These are phyloP conservation scores for Neopestalotiopsis clavispora DNA, from an alignment of 2,329 filamentous ascomycete species.

Conservation along the genomic window DNA sequence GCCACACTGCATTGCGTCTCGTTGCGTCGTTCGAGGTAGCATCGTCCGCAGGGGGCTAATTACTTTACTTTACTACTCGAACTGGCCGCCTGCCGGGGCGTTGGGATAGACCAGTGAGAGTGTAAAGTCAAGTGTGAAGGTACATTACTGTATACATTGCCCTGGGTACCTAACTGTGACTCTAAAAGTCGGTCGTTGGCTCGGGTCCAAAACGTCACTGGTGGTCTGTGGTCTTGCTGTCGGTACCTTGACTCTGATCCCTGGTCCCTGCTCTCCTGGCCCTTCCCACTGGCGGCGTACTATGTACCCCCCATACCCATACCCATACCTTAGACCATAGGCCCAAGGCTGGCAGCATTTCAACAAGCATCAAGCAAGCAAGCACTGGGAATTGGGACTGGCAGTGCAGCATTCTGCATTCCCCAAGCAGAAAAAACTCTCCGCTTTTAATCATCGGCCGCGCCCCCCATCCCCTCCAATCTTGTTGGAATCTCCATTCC, in stretches of 20 bases:
- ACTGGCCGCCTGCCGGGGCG: neutral
- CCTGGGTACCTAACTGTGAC: neutral
- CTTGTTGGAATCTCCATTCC: slow-evolving; percentile 14
- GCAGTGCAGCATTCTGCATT: neutral
- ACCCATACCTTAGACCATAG: too few species aligned
- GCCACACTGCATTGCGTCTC: slow-evolving; percentile 11
- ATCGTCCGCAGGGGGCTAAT: neutral
- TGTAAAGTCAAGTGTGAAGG: too few species aligned
- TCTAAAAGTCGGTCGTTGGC: neutral
- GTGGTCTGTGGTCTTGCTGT: neutral
- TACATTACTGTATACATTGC: too few species aligned
- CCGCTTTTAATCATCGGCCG: slow-evolving; percentile 12
- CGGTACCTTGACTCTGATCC: neutral
- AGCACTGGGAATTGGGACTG: too few species aligned
- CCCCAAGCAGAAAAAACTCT: neutral
- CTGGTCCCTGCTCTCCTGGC: too few species aligned
- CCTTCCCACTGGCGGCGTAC: too few species aligned
- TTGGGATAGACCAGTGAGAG: too few species aligned
- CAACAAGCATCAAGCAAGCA: neutral
- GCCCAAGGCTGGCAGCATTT: neutral
- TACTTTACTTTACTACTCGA: neutral
- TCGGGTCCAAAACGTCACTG: slow-evolving; percentile 15
- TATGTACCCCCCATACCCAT: too few species aligned
- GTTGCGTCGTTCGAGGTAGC: neutral
- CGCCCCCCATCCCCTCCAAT: slow-evolving; percentile 11